phyloP scores from a whole-genome alignment of 1,139 yeast genomes.

The Protomyces arabidopsidicola region DNA sequence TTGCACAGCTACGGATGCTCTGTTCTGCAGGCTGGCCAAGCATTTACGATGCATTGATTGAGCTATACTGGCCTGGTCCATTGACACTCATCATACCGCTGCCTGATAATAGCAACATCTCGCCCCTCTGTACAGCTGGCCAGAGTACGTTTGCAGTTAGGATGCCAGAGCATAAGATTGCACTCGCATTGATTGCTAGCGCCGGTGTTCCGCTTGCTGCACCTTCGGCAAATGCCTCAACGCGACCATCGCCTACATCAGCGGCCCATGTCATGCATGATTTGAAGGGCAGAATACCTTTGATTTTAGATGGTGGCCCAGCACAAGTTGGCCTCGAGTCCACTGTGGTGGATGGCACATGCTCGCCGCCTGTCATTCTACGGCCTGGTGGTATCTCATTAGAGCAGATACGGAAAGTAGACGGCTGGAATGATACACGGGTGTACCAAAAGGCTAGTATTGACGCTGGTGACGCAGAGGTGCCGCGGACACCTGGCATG shows the following conservation, averaged over 20 bases:
- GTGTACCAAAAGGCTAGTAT: constrained; percentile 40
- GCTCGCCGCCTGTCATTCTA: constrained; percentile 74
- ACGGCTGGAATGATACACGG: constrained; percentile 67
- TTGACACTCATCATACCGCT: constrained; percentile 73
- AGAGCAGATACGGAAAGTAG: constrained; percentile 61
- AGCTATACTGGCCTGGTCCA: constrained; percentile 93
- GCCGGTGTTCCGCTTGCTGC: constrained; percentile 92
- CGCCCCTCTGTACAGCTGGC: constrained; percentile 73
- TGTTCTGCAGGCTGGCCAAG: constrained; percentile 53
- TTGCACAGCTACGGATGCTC: constrained; percentile 61
- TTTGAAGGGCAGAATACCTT: constrained; percentile 71
- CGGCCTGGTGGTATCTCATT: constrained; percentile 91
- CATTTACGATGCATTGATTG: constrained; percentile 58
- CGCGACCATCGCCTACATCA: constrained; percentile 85
- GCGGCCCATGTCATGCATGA: constrained; percentile 84
- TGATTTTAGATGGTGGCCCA: constrained; percentile 83
- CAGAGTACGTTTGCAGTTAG: constrained; percentile 90
- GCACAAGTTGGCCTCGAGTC: constrained; percentile 91
- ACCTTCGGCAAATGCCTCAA: constrained; percentile 95
- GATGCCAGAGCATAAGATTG: constrained; percentile 79
- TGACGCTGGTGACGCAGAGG: constrained; percentile 45
- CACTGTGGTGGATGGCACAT: constrained; percentile 87
- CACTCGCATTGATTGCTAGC: constrained; percentile 82
- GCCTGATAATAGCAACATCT: constrained; percentile 41
- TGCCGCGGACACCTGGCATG: constrained; percentile 95